Evolutionary conservation across 371 early-diverging fungal genomes (phyloP), one percentile per base, ranked within the genome.

Genomic region (Mucor plumbeus): DNA sequence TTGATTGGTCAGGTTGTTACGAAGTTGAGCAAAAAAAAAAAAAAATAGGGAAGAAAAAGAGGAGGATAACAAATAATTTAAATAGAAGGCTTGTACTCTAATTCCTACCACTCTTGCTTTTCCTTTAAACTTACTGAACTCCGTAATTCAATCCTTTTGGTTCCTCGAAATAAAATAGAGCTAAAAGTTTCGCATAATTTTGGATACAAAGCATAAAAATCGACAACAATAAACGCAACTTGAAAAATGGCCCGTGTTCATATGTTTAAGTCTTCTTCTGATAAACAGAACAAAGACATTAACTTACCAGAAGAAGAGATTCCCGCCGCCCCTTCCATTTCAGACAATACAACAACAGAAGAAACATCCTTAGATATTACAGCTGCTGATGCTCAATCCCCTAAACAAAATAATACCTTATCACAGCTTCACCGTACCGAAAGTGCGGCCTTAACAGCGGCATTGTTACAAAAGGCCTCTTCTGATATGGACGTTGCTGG

Each of bases 401-500:
- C 63, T 33, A 63, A 63, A 41, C 36, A 39, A 19, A 21, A 38
- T 14, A 33, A 61, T 19, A 40, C 36, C 34, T 34, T 61, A 33
- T 61, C 61, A 5, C n/a, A 47, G 4, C 17, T 48, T 6, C 44
- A 48, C 19, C 34, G 54, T 5, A 64, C 44, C 35, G 58, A 64
- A 43, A 69, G 69, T 43, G 68, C 76, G n/a, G 71, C 74, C 11
- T 31, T 74, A 36, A 65, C 77, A 9, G 76, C 74, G 14, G 76
- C 74, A 10, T 41, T 77, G 34, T 41, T 76, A 48, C 77, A 73
- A 41, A 73, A 71, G 48, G 64, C 73, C 15, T 62, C 58, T 15
- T 65, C 48, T 15, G 58, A 63, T 17, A 70, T 73, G 33, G 75
- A 76, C 21, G 71, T 81, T 7, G 77, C 76, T 4, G 79, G 70